Evolutionary conservation across 495 filamentous ascomycete species (phyloP).

Genomic region (Aspergillus heteromorphus): DNA sequence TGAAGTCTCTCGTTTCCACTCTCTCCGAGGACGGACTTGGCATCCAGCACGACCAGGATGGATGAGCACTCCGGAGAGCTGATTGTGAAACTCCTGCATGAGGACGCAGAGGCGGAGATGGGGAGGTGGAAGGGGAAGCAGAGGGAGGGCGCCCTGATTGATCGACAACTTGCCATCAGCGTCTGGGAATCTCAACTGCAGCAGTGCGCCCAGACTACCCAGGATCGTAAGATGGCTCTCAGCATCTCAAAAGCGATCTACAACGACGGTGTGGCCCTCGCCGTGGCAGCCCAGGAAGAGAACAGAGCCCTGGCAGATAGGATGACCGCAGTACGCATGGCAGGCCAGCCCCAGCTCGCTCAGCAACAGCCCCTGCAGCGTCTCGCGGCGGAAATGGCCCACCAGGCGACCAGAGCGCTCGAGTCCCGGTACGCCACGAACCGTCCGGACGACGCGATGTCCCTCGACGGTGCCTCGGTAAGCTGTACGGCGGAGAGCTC

Average conservation of each 20-base stretch:
- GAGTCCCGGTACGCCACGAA: not conserved
- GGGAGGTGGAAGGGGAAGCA: not conserved
- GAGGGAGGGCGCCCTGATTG: not conserved
- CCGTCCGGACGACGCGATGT: not conserved
- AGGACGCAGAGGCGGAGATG: not conserved
- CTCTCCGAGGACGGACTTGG: not conserved
- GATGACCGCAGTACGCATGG: not conserved
- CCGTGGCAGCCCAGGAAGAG: slow-evolving; percentile 1
- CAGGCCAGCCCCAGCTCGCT: not conserved
- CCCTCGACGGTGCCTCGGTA: not conserved
- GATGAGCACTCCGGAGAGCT: not conserved
- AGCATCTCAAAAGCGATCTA: slow-evolving; percentile 2
- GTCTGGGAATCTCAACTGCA: slow-evolving; percentile 6
- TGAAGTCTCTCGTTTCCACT: not conserved
- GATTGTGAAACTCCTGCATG: not conserved
- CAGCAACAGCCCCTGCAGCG: not conserved
- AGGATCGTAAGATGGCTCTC: slow-evolving; percentile 6
- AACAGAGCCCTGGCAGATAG: slow-evolving; percentile 5
- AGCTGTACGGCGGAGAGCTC: not conserved
- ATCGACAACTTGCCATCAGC: slow-evolving; percentile 4
- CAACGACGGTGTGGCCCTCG: slow-evolving; percentile 6
- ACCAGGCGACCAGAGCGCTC: not conserved
- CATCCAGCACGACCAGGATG: not conserved
- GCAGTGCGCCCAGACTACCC: not conserved
- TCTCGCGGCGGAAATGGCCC: not conserved